Percentiles rank a stretch among this genome's conserved stretches.
Evolutionary conservation across 257 asterid genomes (phyloP).

Genomic region (Solanum chmielewskii): DNA sequence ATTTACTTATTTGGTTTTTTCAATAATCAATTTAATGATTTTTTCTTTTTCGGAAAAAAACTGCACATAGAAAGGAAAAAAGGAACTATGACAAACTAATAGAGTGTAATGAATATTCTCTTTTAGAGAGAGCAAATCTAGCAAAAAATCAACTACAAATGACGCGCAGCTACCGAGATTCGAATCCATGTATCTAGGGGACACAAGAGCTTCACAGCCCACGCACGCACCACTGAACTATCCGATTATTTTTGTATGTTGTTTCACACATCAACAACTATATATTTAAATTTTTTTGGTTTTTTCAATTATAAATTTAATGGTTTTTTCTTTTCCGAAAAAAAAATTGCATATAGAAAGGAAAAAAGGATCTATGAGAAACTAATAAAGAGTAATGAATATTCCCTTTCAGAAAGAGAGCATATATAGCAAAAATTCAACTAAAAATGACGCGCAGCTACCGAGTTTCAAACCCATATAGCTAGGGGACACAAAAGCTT

Average conservation of each 20-base stretch:
- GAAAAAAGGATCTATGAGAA: neutral
- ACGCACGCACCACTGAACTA: neutral
- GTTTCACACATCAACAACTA: neutral
- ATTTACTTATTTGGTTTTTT: neutral
- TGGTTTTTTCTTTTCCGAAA: too few relatives aligned
- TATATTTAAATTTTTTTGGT: neutral
- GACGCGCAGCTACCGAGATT: neutral
- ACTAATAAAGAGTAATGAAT: neutral
- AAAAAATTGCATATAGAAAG: neutral
- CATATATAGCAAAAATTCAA: neutral
- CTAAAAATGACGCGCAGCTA: neutral
- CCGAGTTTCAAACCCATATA: neutral
- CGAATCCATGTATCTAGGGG: neutral
- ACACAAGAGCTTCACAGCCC: neutral
- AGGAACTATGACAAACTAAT: neutral
- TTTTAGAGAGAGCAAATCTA: neutral
- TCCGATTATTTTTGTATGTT: neutral
- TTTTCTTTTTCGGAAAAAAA: neutral
- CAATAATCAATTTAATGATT: neutral
- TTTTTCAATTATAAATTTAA: neutral
- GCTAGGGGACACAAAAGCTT: neutral
- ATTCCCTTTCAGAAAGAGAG: neutral
- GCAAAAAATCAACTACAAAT: neutral
- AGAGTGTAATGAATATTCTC: neutral
- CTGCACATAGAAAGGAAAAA: neutral